These are phyloP conservation scores for Xylaria arbuscula DNA, from an alignment of 2,329 filamentous ascomycete species.

Conservation along the genomic window DNA sequence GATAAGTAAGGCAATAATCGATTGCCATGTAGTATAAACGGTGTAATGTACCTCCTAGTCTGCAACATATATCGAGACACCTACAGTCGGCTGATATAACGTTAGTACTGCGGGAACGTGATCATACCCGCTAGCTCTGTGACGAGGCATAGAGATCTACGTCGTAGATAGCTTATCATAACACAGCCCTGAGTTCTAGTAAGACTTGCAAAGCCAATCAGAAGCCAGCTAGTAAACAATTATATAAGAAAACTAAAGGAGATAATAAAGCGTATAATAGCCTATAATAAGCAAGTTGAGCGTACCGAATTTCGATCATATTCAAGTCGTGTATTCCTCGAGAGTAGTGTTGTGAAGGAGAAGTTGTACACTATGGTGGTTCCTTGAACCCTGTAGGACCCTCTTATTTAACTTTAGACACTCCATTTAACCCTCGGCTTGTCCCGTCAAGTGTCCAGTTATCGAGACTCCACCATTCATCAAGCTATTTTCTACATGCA, in stretches of 20 bases:
- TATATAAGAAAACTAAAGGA: neutral
- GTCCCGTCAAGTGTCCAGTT: neutral
- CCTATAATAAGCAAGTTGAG: neutral
- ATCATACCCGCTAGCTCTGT: neutral
- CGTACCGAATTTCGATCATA: neutral
- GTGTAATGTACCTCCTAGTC: neutral
- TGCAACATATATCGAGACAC: neutral
- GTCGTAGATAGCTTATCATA: neutral
- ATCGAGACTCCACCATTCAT: neutral
- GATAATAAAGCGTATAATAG: neutral
- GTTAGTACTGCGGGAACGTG: neutral
- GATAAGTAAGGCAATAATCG: neutral
- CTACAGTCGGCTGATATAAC: neutral
- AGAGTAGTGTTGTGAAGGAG: neutral
- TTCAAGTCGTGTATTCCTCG: neutral
- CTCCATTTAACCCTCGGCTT: neutral
- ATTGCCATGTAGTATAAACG: neutral
- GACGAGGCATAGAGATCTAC: neutral
- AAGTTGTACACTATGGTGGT: neutral
- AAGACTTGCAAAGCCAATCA: neutral
- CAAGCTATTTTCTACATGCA: neutral
- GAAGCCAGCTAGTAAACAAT: neutral
- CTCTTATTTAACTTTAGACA: neutral
- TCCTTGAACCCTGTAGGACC: neutral
- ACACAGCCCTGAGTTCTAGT: neutral